Base-by-base conservation (phyloP, 176 grass and related monocot species). In the Carex cristatella region DNA sequence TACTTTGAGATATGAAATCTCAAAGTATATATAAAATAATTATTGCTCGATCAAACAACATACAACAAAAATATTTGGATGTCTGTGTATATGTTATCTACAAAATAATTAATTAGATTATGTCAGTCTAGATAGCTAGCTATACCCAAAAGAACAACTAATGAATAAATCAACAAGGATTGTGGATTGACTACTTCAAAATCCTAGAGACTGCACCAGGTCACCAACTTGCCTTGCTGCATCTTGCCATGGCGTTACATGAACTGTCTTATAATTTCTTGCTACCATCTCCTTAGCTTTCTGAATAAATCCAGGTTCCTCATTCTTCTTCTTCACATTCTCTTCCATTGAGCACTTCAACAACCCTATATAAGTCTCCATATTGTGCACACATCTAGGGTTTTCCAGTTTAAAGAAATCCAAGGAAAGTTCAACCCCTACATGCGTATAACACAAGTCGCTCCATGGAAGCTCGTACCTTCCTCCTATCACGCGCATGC, bases 361-460 rank as follows among this genome's bases (percentile, higher is more conserved):
- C 51, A 93, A 54, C n/a, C 87, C 30, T 73, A 97, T 58, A 78
- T 97, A 97, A 31, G 89, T 86, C 31, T 81, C 90, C 54, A 97
- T 58, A 83, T 94, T 89, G 82, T 94, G 94, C n/a, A 97, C 94
- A 87, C 85, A 74, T 3, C 82, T 86, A 13, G 81, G 87, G 86
- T 94, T 90, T 8, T 79, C 49, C 48, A 91, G 31, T 23, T 73
- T 83, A 55, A 94, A 87, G 89, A 93, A 91, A 54, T 97, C 87
- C 37, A 97, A 83, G 31, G 84, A 71, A 11, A 97, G 86, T 87
- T 97, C 94, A 1, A 94, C 87, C 40, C 94, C 94, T 73, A 97
- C 94, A 85, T 97, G 92, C 3, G 84, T 87, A 80, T 97, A 97
- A 81, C 94, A 92, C 7, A 85, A 68, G 14, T 38, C 27, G 18